A percentile compares a stretch with the other conserved stretches of the same genome.
phyloP scores from a whole-genome alignment of 2,329 filamentous ascomycete species.

The Alternaria arbusti region DNA sequence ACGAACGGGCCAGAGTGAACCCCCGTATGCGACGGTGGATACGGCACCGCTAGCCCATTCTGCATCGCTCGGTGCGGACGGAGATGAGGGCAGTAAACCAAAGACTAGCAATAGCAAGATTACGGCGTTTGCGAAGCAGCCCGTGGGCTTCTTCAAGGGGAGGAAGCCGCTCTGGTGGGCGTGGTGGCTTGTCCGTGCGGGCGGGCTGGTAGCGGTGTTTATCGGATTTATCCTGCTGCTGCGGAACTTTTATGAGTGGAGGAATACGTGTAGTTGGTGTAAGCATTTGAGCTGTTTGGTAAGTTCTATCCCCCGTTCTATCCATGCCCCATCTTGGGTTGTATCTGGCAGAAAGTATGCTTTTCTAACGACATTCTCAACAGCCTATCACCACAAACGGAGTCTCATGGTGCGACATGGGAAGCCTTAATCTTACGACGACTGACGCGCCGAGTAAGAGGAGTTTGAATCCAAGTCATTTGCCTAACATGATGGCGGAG shows the following conservation, averaged over 20 bases:
- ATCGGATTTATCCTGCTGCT: constrained; percentile 86
- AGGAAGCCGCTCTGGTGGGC: constrained; percentile 95
- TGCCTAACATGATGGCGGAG: constrained; percentile 3
- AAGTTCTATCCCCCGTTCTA: constrained; percentile 54
- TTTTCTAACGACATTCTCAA: not conserved
- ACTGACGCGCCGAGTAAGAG: constrained; percentile 8
- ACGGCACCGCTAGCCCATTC: constrained; percentile 25
- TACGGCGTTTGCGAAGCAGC: constrained; percentile 55
- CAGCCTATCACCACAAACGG: constrained; percentile 33
- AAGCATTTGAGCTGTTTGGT: constrained; percentile 93
- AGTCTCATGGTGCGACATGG: constrained; percentile 47
- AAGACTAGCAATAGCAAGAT: constrained; percentile 28
- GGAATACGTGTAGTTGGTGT: constrained; percentile 84
- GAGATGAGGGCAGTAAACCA: not conserved
- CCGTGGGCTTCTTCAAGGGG: constrained; percentile 83
- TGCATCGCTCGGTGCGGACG: not conserved
- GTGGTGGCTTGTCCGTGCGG: constrained; percentile 90
- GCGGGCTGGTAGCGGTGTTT: constrained; percentile 77
- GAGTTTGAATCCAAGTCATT: constrained; percentile 1
- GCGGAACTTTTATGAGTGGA: constrained; percentile 87
- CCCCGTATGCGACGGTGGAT: constrained; percentile 72
- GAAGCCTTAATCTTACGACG: constrained; percentile 32
- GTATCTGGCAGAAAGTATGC: not conserved
- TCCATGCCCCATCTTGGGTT: not conserved
- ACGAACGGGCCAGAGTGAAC: constrained; percentile 71